These are phyloP conservation scores for Ceratobasidium sp. DNA, from an alignment of 1,284 basidiomycete species.

Conservation along the genomic window DNA sequence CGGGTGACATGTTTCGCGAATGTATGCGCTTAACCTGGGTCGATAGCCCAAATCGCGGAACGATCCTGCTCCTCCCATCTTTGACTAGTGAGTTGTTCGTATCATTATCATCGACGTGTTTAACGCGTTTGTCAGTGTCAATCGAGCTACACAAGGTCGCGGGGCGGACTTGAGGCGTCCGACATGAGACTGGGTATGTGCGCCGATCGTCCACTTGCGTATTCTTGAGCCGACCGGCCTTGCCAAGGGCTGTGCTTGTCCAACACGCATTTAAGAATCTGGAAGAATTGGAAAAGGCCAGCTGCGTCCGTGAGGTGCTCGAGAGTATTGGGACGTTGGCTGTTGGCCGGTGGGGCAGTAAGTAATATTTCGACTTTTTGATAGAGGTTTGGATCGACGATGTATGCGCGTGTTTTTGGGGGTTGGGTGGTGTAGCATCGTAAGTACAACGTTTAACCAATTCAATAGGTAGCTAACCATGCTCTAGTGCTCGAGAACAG, in stretches of 20 bases:
- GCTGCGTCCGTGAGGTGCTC: slow-evolving; percentile 77
- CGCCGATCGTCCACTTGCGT: neutral
- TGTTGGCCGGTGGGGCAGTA: slow-evolving; percentile 82
- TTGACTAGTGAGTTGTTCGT: slow-evolving; percentile 72
- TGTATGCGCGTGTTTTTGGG: slow-evolving; percentile 69
- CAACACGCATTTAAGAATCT: slow-evolving; percentile 88
- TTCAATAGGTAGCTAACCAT: slow-evolving; percentile 9
- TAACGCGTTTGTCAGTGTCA: slow-evolving; percentile 69
- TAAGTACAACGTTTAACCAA: slow-evolving; percentile 57
- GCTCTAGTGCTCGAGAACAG: slow-evolving; percentile 80
- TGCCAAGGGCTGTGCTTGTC: slow-evolving; percentile 45
- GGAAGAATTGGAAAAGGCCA: slow-evolving; percentile 82
- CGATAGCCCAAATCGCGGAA: slow-evolving; percentile 77
- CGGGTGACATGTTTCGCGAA: neutral
- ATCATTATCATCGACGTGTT: slow-evolving; percentile 25
- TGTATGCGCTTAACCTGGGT: neutral
- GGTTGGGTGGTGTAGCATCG: slow-evolving; percentile 72
- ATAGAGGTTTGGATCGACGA: neutral
- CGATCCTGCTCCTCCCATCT: slow-evolving; percentile 81
- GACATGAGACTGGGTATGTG: slow-evolving; percentile 83
- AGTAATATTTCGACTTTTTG: neutral
- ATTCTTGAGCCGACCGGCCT: slow-evolving; percentile 5
- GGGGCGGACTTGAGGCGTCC: slow-evolving; percentile 88
- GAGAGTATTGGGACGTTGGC: slow-evolving; percentile 78
- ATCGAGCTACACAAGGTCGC: slow-evolving; percentile 83